Evolutionary conservation across 1,284 basidiomycete species (phyloP).

Genomic region (Naganishia liquefaciens): DNA sequence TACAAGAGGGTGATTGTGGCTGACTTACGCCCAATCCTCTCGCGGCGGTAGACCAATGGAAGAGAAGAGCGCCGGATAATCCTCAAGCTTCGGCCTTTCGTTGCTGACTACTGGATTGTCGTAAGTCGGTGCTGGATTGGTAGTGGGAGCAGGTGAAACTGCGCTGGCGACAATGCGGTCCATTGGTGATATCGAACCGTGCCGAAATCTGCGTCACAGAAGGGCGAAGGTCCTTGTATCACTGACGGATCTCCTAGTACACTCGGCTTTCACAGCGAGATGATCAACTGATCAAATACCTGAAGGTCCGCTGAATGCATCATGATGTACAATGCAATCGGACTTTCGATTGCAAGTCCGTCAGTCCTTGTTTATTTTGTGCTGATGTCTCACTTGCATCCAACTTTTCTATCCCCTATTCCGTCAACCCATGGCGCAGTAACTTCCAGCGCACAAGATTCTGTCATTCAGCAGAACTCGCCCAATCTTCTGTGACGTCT

Average conservation of each 20-base stretch:
- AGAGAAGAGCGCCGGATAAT: conserved; percentile 6
- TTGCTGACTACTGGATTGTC: conserved; percentile 22
- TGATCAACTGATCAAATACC: background rate
- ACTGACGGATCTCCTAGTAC: no score
- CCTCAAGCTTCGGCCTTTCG: conserved; percentile 5
- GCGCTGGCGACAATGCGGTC: conserved; percentile 2
- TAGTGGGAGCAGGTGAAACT: background rate
- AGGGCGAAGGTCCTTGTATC: no score
- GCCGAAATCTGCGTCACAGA: no score
- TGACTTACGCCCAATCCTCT: conserved; percentile 20
- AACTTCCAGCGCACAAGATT: no score
- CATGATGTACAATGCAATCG: background rate
- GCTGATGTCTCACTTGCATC: background rate
- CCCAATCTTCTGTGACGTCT: no score
- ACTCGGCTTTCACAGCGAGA: no score
- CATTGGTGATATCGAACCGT: conserved; percentile 2
- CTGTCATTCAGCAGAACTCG: no score
- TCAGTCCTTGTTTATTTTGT: conserved; percentile 17
- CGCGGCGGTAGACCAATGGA: conserved; percentile 14
- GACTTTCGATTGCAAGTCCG: background rate
- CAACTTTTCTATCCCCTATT: background rate
- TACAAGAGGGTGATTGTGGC: no score
- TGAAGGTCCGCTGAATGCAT: background rate
- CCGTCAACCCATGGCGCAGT: no score
- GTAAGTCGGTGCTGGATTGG: background rate